Evolutionary conservation across 306 rosid species (phyloP).

Genomic region (Hippophae tibetana): DNA sequence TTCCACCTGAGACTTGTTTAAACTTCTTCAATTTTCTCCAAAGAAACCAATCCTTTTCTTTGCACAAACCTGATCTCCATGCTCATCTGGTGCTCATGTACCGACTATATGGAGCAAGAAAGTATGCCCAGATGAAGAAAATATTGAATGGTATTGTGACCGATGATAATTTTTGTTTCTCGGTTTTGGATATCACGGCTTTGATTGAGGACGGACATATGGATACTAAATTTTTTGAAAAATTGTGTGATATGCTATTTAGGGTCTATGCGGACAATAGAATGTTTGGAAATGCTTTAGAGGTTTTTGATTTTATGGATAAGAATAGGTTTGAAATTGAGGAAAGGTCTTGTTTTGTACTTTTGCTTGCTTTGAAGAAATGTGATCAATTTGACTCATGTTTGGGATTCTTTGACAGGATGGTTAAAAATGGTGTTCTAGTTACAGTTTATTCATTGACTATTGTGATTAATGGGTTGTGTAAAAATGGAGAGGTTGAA

Average conservation of each 20-base stretch:
- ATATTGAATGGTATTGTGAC: constrained; percentile 35
- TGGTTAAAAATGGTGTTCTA: constrained; percentile 44
- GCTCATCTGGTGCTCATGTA: constrained; percentile 40
- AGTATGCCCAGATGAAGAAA: constrained; percentile 39
- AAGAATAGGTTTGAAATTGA: constrained; percentile 41
- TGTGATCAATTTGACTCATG: constrained; percentile 30
- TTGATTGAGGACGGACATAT: constrained; percentile 25
- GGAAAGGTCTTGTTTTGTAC: constrained; percentile 70
- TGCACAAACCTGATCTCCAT: constrained; percentile 44
- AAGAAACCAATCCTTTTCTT: constrained; percentile 13
- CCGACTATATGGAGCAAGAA: constrained; percentile 38
- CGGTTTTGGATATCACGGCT: constrained; percentile 20
- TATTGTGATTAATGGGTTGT: constrained; percentile 48
- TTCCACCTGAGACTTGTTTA: constrained; percentile 29
- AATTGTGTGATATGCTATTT: constrained; percentile 64
- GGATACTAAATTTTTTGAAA: constrained; percentile 29
- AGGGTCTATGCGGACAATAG: constrained; percentile 47
- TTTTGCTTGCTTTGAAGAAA: constrained; percentile 57
- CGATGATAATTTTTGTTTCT: constrained; percentile 9
- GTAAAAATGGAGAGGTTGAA: constrained; percentile 41
- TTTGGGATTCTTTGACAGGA: constrained; percentile 37
- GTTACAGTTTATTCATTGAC: constrained; percentile 59
- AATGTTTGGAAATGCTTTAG: constrained; percentile 50
- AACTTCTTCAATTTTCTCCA: constrained; percentile 49
- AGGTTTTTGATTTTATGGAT: constrained; percentile 41